phyloP scores from a whole-genome alignment of 225 moss, liverwort and hornwort genomes.

The Bryoerythrophyllum caledonicum region DNA sequence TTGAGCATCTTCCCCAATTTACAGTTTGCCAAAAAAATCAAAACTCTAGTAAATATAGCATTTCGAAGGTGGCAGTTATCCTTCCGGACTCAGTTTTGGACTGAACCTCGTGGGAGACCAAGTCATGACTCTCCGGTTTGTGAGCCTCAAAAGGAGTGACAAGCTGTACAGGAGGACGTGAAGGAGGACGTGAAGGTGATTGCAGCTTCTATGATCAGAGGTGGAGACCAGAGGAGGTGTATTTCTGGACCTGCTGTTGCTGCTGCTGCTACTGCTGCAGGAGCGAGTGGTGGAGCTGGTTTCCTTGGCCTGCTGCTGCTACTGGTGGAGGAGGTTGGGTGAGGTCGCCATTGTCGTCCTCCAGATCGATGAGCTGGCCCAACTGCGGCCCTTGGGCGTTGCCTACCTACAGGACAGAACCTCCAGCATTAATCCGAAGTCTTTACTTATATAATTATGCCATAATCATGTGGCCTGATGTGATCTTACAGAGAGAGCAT shows the following conservation, averaged over 20 bases:
- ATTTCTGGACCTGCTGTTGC: constrained; percentile 11
- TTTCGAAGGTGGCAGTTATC: no score
- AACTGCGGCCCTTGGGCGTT: constrained; percentile 17
- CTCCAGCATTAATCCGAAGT: constrained; percentile 30
- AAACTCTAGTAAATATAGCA: no score
- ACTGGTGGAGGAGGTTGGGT: constrained; percentile 7
- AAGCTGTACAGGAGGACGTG: constrained; percentile 36
- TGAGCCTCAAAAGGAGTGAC: constrained; percentile 21
- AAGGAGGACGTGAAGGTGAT: constrained; percentile 24
- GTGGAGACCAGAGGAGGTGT: constrained; percentile 32
- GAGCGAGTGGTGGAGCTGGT: constrained; percentile 25
- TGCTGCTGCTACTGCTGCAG: not conserved
- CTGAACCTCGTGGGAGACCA: constrained; percentile 22
- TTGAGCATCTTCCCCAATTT: no score
- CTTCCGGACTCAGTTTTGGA: no score
- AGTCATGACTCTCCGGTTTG: constrained; percentile 21
- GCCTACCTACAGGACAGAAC: constrained; percentile 47
- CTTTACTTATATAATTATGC: not conserved
- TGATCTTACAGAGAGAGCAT: no score
- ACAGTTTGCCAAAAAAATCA: no score
- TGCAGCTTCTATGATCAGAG: constrained; percentile 22
- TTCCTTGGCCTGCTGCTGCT: constrained; percentile 26
- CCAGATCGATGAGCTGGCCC: constrained; percentile 8
- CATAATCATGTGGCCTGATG: not conserved
- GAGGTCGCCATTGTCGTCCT: constrained; percentile 24